Conservation (phyloP, 139 green algal species). For the Yamagishiella unicocca region DNA sequence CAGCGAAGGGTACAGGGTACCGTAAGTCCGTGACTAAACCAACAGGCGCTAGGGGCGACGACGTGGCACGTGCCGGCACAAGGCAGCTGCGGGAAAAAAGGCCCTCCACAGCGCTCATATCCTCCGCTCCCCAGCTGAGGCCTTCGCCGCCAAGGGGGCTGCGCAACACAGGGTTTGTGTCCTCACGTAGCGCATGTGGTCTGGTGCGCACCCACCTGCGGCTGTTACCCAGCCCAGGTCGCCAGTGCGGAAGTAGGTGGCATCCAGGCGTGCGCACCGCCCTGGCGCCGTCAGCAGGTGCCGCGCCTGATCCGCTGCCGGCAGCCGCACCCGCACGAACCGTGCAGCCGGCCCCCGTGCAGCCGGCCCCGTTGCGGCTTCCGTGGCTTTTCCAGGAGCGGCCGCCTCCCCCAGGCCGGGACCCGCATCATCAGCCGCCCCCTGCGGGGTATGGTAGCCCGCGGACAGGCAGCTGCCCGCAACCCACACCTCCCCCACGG, state of each 20-base stretch:
- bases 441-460: constrained; percentile 49
- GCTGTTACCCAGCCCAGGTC: constrained; percentile 45
- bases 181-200: no score
- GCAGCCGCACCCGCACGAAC: constrained; percentile 2
- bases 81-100: no score
- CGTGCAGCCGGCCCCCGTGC: no score
- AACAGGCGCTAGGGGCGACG: no score
- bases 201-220: not conserved
- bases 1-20: no score
- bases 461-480: constrained; percentile 56
- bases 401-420: not conserved
- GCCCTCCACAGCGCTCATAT: no score
- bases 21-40: no score
- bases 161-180: no score
- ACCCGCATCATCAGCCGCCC: not conserved
- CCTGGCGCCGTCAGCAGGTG: not conserved
- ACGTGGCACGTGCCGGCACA: no score
- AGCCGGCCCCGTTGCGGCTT: not conserved
- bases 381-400: not conserved
- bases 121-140: no score
- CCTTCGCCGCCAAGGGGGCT: no score
- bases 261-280: not conserved
- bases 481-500: constrained; percentile 68
- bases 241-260: constrained; percentile 52
- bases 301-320: not conserved